Evolutionary conservation across 1,284 basidiomycete genomes (phyloP), one percentile per base, ranked within the genome.

Genomic region (Ustilago bromivora): DNA sequence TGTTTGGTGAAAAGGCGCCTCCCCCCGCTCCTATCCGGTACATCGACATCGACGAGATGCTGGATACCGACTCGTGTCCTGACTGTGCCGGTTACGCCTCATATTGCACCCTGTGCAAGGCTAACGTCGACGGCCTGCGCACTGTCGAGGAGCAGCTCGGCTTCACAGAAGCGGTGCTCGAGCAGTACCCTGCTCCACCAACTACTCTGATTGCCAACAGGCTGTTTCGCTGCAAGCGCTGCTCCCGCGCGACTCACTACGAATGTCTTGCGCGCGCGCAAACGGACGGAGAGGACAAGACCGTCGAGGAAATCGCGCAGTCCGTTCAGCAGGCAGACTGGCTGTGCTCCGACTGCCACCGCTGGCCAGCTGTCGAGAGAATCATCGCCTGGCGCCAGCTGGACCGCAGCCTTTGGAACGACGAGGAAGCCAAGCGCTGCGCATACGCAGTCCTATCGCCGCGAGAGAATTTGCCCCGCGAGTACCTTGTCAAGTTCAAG

Each of bases 401-500:
- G 13, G 69, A 67, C 19, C 61, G 64, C 28, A 41, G 54, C 31
- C 64, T 64, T 9, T 72, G 70, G 63, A 58, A 53, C 35, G 71
- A 75, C 57, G 77, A 68, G 15, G 67, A 63, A 28, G 60, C 62
- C 34, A 64, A 66, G 49, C 43, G 58, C 41, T 47, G 63, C 35
- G 49, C 56, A 12, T 70, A 75, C 23, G 64, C 78, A 11, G 57
- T 40, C 9, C 43, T 71, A 12, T 75, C 66, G 9, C 51, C 61
- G 17, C 60, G 55, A 40, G 78, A 81, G 51, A 68, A 73, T 19
- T 56, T 81, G 46, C 56, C 66, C 6, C 68, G 80, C n/a, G 80
- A 81, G 38, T 81, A 81, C 57, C 72, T 81, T 41, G 80, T 81
- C 77, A 79, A 78, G 57, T 82, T 82, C 74, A 68, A 76, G 41